Conservation (phyloP, 2,329 filamentous ascomycete genomes). For the Ascochyta clinopodiicola region DNA sequence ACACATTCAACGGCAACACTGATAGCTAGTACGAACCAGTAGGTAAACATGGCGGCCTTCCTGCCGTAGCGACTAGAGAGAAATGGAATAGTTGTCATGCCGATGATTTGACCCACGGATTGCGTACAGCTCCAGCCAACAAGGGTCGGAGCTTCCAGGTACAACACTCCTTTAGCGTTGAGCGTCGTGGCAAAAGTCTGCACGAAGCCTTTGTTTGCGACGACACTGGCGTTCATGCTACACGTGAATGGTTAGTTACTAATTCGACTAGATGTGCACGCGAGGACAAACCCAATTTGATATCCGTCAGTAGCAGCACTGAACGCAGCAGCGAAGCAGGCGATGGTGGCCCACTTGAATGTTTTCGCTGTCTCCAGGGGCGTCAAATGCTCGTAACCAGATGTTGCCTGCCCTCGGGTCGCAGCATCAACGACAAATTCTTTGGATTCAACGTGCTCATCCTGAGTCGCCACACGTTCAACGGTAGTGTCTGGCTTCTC, state of each 20-base stretch:
- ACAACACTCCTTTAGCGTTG: not conserved
- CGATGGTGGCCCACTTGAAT: not conserved
- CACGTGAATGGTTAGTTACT: not conserved
- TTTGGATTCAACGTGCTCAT: not conserved
- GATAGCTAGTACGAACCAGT: conserved; percentile 42
- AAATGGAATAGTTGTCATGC: conserved; percentile 36
- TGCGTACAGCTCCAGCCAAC: conserved; percentile 51
- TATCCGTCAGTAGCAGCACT: conserved; percentile 9
- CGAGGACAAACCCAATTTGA: conserved; percentile 10
- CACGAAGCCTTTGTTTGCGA: not conserved
- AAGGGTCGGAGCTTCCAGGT: conserved; percentile 47
- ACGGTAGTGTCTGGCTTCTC: too few relatives aligned
- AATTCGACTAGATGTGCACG: too few relatives aligned
- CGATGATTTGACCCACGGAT: conserved; percentile 46
- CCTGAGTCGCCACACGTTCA: too few relatives aligned
- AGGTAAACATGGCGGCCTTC: conserved; percentile 46
- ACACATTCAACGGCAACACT: conserved; percentile 29
- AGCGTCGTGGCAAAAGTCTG: not conserved
- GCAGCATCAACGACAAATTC: conserved; percentile 4
- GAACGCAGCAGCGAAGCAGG: conserved; percentile 7
- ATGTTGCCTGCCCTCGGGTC: not conserved
- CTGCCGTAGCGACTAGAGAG: conserved; percentile 47
- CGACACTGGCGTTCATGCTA: not conserved
- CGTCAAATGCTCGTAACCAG: not conserved
- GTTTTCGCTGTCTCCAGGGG: not conserved